Conservation (phyloP, 192 early-diverging fungal genomes). For the Helicostylum pulchrum region DNA sequence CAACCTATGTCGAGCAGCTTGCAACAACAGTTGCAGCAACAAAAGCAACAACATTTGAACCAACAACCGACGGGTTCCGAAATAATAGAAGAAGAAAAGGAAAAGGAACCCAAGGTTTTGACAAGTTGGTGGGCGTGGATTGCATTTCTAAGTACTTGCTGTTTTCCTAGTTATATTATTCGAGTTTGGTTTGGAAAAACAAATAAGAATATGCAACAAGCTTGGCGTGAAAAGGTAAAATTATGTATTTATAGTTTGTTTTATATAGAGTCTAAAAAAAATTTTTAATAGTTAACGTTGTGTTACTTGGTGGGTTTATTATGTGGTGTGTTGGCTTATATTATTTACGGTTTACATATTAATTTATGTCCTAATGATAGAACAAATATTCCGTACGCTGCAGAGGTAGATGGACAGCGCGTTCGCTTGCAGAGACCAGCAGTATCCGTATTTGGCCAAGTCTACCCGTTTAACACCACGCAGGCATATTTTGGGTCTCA, state of each 20-base stretch:
- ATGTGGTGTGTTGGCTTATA: slow-evolving; percentile 37
- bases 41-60: slow-evolving; percentile 10
- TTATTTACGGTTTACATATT: slow-evolving; percentile 46
- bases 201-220: slow-evolving; percentile 40
- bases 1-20: slow-evolving; percentile 23
- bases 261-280: slow-evolving; percentile 2
- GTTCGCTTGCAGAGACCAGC: slow-evolving; percentile 11
- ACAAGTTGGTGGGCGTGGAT: slow-evolving; percentile 42
- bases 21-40: slow-evolving; percentile 20
- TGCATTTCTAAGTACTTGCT: slow-evolving; percentile 44
- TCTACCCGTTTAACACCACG: slow-evolving; percentile 28
- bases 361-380: slow-evolving; percentile 31
- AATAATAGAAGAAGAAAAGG: slow-evolving; percentile 12
- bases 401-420: slow-evolving; percentile 7
- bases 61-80: neutral
- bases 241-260: neutral
- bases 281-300: slow-evolving; percentile 35
- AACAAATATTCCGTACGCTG: slow-evolving; percentile 20
- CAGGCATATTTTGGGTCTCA: slow-evolving; percentile 19
- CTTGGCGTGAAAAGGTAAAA: slow-evolving; percentile 55
- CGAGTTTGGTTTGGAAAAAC: slow-evolving; percentile 42
- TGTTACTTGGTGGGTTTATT: slow-evolving; percentile 40
- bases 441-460: slow-evolving; percentile 30
- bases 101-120: slow-evolving; percentile 29
- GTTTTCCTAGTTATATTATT: slow-evolving; percentile 39